Evolutionary conservation across 306 rosid species (phyloP).

Genomic region (Pyrus pyrifolia): DNA sequence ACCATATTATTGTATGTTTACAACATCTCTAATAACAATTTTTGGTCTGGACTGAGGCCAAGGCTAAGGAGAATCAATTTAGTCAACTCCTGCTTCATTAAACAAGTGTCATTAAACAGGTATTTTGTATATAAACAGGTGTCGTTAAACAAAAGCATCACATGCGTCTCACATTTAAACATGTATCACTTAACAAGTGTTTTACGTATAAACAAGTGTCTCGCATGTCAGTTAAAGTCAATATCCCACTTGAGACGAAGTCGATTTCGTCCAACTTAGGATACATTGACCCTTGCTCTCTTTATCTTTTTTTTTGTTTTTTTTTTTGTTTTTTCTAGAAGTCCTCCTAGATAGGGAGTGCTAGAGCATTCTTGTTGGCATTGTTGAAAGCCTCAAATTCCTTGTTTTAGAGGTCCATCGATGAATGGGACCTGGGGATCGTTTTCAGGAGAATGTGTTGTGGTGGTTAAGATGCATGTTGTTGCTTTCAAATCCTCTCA

Average conservation of each 20-base stretch:
- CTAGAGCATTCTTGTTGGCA: not conserved
- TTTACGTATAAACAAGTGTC: not conserved
- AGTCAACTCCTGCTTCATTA: not conserved
- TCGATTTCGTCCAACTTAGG: not conserved
- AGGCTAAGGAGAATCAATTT: no score
- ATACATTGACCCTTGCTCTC: not conserved
- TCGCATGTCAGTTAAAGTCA: not conserved
- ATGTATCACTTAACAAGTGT: no score
- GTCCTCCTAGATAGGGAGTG: no score
- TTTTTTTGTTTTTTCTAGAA: not conserved
- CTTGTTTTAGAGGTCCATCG: not conserved
- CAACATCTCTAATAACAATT: no score
- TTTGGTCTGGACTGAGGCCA: no score
- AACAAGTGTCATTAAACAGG: no score
- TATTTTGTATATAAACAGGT: no score
- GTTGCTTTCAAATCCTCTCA: not conserved
- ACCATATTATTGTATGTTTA: not conserved
- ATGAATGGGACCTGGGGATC: not conserved
- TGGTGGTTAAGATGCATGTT: not conserved
- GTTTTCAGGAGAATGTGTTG: not conserved
- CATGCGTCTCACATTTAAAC: no score
- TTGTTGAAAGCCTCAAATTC: not conserved
- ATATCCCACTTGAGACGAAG: not conserved
- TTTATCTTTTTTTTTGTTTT: no score
- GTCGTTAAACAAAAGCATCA: accelerated